Base-by-base conservation (phyloP, 2,329 filamentous ascomycete species). In the Penicillium sp. region DNA sequence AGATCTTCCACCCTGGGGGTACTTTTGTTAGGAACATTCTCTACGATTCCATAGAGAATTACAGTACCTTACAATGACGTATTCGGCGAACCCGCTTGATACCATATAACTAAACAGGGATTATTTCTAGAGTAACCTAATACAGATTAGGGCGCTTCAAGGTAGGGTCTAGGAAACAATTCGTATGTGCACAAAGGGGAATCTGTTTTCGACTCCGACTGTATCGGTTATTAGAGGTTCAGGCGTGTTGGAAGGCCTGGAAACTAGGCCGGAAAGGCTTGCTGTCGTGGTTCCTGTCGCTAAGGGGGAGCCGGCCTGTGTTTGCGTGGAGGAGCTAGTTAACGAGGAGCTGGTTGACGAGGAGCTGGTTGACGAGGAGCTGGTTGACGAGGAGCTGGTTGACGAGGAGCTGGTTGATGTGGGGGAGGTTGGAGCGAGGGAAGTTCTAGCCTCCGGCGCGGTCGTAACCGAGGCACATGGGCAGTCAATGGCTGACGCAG, bases 121-220 rank as follows among this genome's bases (percentile, higher is more conserved):
- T 39, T 39, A 28, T 39, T 39, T 13, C 25, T 25, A 34, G 28
- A 43, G 40, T 44, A 44, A 27, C 41, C 41, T 9, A 44, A 44
- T 44, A 37, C 24, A 27, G 28, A 35, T 26, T 44, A 44, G 41
- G 32, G 41, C 25, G 9, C 11, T 37, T 37, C 8, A 12, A 27
- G 41, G 35, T 44, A 37, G 29, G 41, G 41, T 34, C 41, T 27
- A 35, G 34, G 13, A 44, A 37, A 44, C 33, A 44, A 44, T 36
- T 34, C 25, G 32, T 44, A 33, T 35, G 13, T 44, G 41, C 34
- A 34, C n/a, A 44, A 34, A 27, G 32, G 41, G 41, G 41, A 44
- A 44, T 44, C 41, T 44, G 41, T 37, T 44, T 44, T 36, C 41
- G 18, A 35, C 41, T 35, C 25, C 32, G 13, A 34, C 43, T 26